Percentiles rank a stretch among this genome's conserved stretches.
phyloP scores from a whole-genome alignment of 352 stramenopile species.

The Pythium graminicola region DNA sequence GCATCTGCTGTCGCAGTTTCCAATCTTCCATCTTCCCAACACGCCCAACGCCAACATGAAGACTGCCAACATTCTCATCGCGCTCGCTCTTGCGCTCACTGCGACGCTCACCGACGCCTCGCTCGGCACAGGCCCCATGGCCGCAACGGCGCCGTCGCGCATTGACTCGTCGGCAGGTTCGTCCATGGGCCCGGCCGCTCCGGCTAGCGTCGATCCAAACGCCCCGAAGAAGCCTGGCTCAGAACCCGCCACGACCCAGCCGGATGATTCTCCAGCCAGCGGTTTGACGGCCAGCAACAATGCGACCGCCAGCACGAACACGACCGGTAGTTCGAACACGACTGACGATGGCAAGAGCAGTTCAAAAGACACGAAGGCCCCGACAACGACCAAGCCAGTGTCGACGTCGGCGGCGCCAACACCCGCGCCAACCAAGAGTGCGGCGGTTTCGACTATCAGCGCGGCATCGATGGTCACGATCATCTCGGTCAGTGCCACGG shows the following conservation, averaged over 20 bases:
- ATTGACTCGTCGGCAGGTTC: constrained; percentile 23
- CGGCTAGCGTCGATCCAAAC: constrained; percentile 6
- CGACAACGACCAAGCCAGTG: constrained; percentile 1
- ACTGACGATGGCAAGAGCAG: neutral
- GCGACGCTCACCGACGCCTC: constrained; percentile 8
- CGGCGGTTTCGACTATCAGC: neutral
- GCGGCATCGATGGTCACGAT: constrained; percentile 8
- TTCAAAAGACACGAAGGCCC: neutral
- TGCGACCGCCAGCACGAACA: no score
- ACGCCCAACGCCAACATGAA: constrained; percentile 12
- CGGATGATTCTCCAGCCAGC: constrained; percentile 2
- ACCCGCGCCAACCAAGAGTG: constrained; percentile 9
- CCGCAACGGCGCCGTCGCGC: constrained; percentile 11
- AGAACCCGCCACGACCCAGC: neutral
- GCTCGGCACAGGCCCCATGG: constrained; percentile 15
- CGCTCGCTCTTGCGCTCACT: neutral
- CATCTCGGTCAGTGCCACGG: constrained; percentile 12
- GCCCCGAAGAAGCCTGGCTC: constrained; percentile 15
- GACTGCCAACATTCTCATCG: constrained; percentile 12
- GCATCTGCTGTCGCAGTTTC: neutral
- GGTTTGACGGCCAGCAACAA: constrained; percentile 3
- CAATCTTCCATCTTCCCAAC: neutral
- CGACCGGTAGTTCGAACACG: neutral
- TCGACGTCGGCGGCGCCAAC: neutral
- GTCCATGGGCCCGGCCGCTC: constrained; percentile 10